Evolutionary conservation across 1,139 yeast species (phyloP).

Genomic region (Blastobotrys capitulatus): DNA sequence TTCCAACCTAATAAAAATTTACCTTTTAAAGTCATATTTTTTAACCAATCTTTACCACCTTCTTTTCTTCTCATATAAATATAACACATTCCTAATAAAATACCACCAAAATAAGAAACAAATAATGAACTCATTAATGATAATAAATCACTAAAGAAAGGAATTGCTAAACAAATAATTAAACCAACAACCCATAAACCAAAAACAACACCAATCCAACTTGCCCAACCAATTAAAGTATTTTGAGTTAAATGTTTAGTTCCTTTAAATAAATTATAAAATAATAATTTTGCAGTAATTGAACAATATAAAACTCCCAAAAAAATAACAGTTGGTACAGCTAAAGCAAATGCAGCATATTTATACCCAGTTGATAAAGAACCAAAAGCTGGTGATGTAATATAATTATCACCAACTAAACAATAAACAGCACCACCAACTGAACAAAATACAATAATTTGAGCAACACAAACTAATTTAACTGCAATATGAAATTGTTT

Average conservation of each 20-base stretch:
- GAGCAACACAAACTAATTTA: slow-evolving; percentile 46
- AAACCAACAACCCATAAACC: slow-evolving; percentile 50
- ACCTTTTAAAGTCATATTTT: slow-evolving; percentile 23
- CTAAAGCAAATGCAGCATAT: slow-evolving; percentile 55
- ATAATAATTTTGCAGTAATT: slow-evolving; percentile 48
- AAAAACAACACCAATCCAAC: slow-evolving; percentile 44
- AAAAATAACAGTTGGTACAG: slow-evolving; percentile 53
- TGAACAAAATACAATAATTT: slow-evolving; percentile 45
- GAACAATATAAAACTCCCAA: slow-evolving; percentile 53
- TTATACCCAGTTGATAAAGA: slow-evolving; percentile 43
- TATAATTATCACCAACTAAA: slow-evolving; percentile 50
- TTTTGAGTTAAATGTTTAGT: slow-evolving; percentile 42
- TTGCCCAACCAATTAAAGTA: slow-evolving; percentile 48
- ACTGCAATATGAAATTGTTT: slow-evolving; percentile 54
- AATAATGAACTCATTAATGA: slow-evolving; percentile 58
- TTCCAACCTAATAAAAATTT: slow-evolving; percentile 33
- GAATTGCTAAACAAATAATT: slow-evolving; percentile 56
- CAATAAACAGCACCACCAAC: slow-evolving; percentile 56
- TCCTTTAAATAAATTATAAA: slow-evolving; percentile 41
- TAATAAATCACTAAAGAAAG: slow-evolving; percentile 54
- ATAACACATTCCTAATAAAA: slow-evolving; percentile 61
- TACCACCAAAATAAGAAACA: slow-evolving; percentile 62
- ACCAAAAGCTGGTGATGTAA: slow-evolving; percentile 58
- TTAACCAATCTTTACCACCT: slow-evolving; percentile 21
- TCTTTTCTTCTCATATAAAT: slow-evolving; percentile 34